Conservation (phyloP, 1,284 basidiomycete genomes). For the Trichosporon asahii region DNA sequence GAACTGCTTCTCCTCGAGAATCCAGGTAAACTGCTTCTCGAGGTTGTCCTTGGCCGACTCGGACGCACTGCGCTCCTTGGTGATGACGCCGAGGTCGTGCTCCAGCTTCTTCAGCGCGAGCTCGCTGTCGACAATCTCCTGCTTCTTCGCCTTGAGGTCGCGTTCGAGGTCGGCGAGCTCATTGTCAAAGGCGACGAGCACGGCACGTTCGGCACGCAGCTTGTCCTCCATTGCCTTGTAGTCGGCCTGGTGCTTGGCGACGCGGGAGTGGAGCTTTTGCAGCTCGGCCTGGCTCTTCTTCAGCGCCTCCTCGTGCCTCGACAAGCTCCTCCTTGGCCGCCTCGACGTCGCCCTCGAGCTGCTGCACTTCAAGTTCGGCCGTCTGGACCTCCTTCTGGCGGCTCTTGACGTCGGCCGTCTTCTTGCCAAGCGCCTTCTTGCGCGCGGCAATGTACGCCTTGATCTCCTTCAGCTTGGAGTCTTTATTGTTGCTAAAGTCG, state of each 20-base stretch:
- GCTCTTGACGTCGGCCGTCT: conserved; percentile 74
- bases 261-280: conserved; percentile 57
- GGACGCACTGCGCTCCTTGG: conserved; percentile 58
- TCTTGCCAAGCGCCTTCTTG: conserved; percentile 76
- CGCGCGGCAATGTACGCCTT: conserved; percentile 79
- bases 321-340: conserved; percentile 60
- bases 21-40: conserved; percentile 86
- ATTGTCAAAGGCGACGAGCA: conserved; percentile 79
- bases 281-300: conserved; percentile 56
- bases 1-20: conserved; percentile 73
- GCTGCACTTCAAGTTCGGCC: conserved; percentile 78
- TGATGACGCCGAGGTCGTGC: conserved; percentile 56
- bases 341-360: conserved; percentile 75
- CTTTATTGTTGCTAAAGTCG: conserved; percentile 98
- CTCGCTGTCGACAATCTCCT: conserved; percentile 68
- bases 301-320: conserved; percentile 62
- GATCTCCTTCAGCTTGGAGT: conserved; percentile 90
- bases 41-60: conserved; percentile 58
- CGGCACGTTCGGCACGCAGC: conserved; percentile 77
- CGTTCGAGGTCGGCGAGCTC: conserved; percentile 79
- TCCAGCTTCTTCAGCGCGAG: conserved; percentile 62
- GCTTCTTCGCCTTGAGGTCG: conserved; percentile 77
- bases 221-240: conserved; percentile 66
- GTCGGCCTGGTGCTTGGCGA: conserved; percentile 61
- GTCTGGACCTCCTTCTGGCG: conserved; percentile 87